Evolutionary conservation across 495 filamentous ascomycete genomes (phyloP).

Genomic region (Podospora tetraspora): DNA sequence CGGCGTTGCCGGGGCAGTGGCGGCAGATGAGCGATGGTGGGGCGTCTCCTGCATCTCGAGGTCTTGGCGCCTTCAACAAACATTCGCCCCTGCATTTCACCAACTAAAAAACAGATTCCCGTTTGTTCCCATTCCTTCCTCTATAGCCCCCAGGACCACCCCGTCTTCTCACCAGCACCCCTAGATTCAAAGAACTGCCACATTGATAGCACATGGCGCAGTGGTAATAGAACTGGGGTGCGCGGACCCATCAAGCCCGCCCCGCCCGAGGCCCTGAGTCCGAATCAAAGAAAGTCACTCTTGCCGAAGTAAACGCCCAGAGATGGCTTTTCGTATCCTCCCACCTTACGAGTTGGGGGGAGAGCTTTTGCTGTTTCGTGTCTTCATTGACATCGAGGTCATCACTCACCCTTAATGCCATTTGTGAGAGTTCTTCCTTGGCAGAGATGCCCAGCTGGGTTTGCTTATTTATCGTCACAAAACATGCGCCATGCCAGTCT

Average conservation of each 20-base stretch:
- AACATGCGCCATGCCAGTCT: not conserved
- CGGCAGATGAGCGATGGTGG: not conserved
- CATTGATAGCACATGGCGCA: not conserved
- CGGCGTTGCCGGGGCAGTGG: slow-evolving; percentile 4
- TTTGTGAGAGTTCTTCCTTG: not conserved
- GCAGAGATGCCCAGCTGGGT: not conserved
- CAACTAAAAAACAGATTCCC: not conserved
- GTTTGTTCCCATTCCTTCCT: not conserved
- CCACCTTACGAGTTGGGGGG: not conserved
- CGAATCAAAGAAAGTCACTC: not conserved
- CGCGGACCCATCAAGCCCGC: not conserved
- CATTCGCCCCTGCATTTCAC: not conserved
- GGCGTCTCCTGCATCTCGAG: not conserved
- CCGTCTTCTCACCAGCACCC: not conserved
- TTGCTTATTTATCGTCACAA: not conserved
- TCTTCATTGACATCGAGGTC: not conserved
- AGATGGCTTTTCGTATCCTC: not conserved
- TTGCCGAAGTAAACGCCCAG: not conserved
- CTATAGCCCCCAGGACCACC: not conserved
- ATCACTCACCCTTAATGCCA: not conserved
- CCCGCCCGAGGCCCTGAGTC: not conserved
- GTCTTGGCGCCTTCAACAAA: not conserved
- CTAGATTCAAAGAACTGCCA: not conserved
- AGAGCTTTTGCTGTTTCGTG: not conserved
- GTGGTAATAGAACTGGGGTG: not conserved